Evolutionary conservation across 2,329 filamentous ascomycete genomes (phyloP), one percentile per base, ranked within the genome.

Genomic region (Colletotrichum sp.): DNA sequence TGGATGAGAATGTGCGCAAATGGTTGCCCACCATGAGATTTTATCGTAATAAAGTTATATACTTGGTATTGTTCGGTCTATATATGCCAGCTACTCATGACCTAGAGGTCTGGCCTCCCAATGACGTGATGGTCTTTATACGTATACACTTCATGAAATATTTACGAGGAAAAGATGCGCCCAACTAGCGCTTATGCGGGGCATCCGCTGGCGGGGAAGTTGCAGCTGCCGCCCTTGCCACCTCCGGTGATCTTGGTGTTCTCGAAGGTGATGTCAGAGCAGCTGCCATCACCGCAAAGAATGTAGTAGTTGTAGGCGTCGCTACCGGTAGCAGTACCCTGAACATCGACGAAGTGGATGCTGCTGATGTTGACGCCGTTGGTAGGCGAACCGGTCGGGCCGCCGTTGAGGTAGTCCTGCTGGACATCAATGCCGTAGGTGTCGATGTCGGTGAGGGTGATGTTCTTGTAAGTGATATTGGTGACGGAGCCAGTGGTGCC

Each of bases 391-490:
- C 74, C 70, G 36, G 74, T 76, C 16, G 74, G 74, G 70, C 74
- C 74, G 8, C 74, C 74, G 59, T 76, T 76, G 59, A 76, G 74
- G 74, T 76, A 76, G 64, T 76, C 74, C 74, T 76, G 74, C 70
- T 76, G 74, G 64, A 76, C 24, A 15, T 76, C 74, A 28, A 76
- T 74, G 30, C 70, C 74, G 74, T 76, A 76, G 26, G 44, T 73
- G 59, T 59, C 59, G 13, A 76, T 73, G 44, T 60, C 65, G 49
- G 64, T 49, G 18, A 76, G 74, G 18, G 70, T 82, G 21, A 89
- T 77, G 69, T 77, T 72, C 59, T 82, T 80, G 71, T 81, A 88
- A 0, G 86, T 88, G 26, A 88, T 84, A 74, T 88, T 88, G 5
- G 78, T 80, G 26, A 88, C 85, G 1, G 82, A 82, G 0, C 86